Base-by-base conservation (phyloP, 768 basidiomycete species). In the Leccinum uliginosum region DNA sequence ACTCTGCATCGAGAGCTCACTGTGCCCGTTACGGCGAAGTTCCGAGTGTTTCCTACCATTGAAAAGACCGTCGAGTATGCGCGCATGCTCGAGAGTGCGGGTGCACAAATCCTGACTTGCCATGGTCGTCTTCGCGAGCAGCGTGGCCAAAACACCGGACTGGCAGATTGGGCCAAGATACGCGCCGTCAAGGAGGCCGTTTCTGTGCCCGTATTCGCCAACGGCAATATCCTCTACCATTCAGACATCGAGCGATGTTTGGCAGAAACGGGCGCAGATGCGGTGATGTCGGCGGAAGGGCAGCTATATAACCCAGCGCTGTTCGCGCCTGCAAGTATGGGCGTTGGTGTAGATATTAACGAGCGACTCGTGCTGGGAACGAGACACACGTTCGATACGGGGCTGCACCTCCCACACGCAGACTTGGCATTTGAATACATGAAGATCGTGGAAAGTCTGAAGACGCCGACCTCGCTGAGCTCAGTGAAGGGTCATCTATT, bases 1-100 rank as follows among this genome's bases (percentile, higher is more conserved):
- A 92, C 76, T 3, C 78, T 99, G 1, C 95, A 98, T 67, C 71
- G 75, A 34, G 89, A 94, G 62, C 83, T 99, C 6, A 79, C 82
- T 2, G 76, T 97, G n/a, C 97, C 97, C 2, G 93, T 98, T 3
- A 97, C 94, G 0, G 97, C 93, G 46, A 98, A 99, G 68, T 97
- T 98, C 72, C 85, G 97, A 8, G 85, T 96, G 2, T 98, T 95
- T 70, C 83, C 89, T 1, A 85, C 86, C 0, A 70, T 91, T 26
- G 88, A 91, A 64, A 89, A 88, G 73, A 98, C 96, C 0, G 86
- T 98, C 1, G 87, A 85, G 59, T 99, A 99, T 62, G 97, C 97
- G 2, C 83, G 89, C 67, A 97, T 98, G 94, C 83, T 99, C 40
- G 94, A 97, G 74, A 76, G 84, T 0, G 94, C 97, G 0, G 97